A percentile compares a stretch with the other conserved stretches of the same genome.
These are phyloP conservation scores for Exophiala spinifera DNA, from an alignment of 2,329 filamentous ascomycete species.

Conservation along the genomic window DNA sequence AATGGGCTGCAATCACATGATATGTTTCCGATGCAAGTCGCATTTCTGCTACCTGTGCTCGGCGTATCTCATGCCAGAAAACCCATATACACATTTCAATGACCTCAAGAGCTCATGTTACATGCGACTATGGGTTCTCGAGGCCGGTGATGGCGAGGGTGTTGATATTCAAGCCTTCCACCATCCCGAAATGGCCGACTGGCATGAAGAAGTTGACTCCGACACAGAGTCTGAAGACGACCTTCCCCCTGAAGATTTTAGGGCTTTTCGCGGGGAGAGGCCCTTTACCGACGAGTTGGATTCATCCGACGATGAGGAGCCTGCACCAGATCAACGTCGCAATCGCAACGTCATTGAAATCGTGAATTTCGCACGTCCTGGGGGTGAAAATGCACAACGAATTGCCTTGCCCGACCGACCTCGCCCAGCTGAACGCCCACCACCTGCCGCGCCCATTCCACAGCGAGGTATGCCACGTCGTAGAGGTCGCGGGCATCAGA, in stretches of 20 bases:
- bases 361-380: slow-evolving; percentile 28
- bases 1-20: slow-evolving; percentile 96
- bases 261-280: slow-evolving; percentile 2
- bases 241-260: slow-evolving; percentile 14
- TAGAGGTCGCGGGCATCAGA: slow-evolving; percentile 19
- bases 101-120: slow-evolving; percentile 65
- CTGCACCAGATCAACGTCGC: slow-evolving; percentile 38
- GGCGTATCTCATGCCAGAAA: slow-evolving; percentile 74
- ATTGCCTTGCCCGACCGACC: slow-evolving; percentile 22
- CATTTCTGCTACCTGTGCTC: slow-evolving; percentile 96
- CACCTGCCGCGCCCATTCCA: slow-evolving; percentile 21
- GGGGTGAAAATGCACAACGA: slow-evolving; percentile 18
- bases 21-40: slow-evolving; percentile 80
- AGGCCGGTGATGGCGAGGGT: slow-evolving; percentile 66
- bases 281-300: slow-evolving; percentile 30
- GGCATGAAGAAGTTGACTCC: slow-evolving; percentile 32
- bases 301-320: slow-evolving; percentile 31
- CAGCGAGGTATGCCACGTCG: slow-evolving; percentile 12
- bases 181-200: slow-evolving; percentile 33
- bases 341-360: slow-evolving; percentile 32
- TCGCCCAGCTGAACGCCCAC: slow-evolving; percentile 3
- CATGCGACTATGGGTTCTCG: slow-evolving; percentile 84
- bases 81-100: slow-evolving; percentile 61
- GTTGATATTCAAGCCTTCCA: slow-evolving; percentile 25
- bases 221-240: slow-evolving; percentile 28